Conservation (phyloP, 805 yeast species). For the Saccharomycopsis lassenensis region DNA sequence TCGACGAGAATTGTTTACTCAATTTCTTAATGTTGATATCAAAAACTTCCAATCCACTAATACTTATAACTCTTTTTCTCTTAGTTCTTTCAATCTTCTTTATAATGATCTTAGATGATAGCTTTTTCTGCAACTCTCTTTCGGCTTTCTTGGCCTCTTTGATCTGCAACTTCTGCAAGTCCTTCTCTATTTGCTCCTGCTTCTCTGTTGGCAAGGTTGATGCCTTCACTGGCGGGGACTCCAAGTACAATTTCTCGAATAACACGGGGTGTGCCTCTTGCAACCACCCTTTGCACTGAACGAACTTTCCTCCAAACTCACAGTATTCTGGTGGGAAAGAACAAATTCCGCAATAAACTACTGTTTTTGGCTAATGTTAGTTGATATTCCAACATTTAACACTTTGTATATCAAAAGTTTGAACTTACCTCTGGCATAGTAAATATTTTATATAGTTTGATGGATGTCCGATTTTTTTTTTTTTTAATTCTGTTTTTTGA, state of each 20-base stretch:
- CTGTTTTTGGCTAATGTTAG: conserved; percentile 25
- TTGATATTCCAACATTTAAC: too few species aligned
- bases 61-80: conserved; percentile 77
- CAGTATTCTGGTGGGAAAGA: conserved; percentile 85
- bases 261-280: conserved; percentile 45
- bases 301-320: conserved; percentile 76
- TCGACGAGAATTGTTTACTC: conserved; percentile 85
- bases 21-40: conserved; percentile 83
- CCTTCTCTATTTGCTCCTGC: conserved; percentile 73
- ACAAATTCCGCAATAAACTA: conserved; percentile 69
- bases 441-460: not conserved
- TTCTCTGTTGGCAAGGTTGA: conserved; percentile 57
- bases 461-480: not conserved
- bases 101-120: conserved; percentile 70
- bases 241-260: conserved; percentile 48
- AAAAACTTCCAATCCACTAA: conserved; percentile 80
- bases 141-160: conserved; percentile 81
- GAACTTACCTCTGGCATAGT: not conserved
- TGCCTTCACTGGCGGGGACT: conserved; percentile 25
- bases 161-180: conserved; percentile 72
- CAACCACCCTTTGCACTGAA: conserved; percentile 80
- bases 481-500: too few species aligned
- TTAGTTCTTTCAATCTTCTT: conserved; percentile 86
- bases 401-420: not conserved
- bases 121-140: conserved; percentile 66